A percentile compares a stretch with the other conserved stretches of the same genome.
These are phyloP conservation scores for Tetracentron sinense DNA, from an alignment of 164 flowering plant genomes.

Conservation along the genomic window DNA sequence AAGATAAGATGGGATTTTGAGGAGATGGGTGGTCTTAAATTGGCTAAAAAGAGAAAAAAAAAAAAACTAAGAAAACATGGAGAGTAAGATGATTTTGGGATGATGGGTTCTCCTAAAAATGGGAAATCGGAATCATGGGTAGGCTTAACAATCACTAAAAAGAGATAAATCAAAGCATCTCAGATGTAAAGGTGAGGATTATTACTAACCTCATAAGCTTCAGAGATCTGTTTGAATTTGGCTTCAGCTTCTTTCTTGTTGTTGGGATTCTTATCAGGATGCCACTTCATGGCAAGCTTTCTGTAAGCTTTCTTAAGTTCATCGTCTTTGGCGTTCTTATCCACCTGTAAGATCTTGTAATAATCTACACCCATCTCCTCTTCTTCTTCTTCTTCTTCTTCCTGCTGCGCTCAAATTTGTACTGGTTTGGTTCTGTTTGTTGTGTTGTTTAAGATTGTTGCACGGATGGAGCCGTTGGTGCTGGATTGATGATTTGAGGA, in stretches of 20 bases:
- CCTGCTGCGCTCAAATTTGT: background rate
- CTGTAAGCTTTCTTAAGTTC: conserved; percentile 71
- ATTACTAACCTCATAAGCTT: conserved; percentile 64
- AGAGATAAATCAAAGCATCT: background rate
- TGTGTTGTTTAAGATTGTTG: background rate
- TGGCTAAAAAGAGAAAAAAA: background rate
- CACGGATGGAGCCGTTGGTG: background rate
- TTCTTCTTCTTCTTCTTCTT: conserved; percentile 8
- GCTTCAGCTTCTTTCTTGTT: conserved; percentile 69
- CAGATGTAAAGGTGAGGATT: background rate
- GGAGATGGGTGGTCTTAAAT: background rate
- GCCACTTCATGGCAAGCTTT: conserved; percentile 78
- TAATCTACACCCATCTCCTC: conserved; percentile 62
- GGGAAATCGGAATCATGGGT: background rate
- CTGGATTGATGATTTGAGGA: background rate
- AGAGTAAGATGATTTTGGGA: background rate
- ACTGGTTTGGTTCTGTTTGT: background rate
- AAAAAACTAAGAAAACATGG: no score
- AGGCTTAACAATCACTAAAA: no score
- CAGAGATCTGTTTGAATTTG: conserved; percentile 69
- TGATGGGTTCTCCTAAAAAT: background rate
- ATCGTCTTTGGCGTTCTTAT: conserved; percentile 53
- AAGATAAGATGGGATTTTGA: background rate
- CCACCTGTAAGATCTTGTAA: conserved; percentile 55
- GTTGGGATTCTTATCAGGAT: conserved; percentile 65